A percentile compares a stretch with the other conserved stretches of the same genome.
phyloP scores from a whole-genome alignment of 768 basidiomycete genomes.

The Neoboletus magnificus region DNA sequence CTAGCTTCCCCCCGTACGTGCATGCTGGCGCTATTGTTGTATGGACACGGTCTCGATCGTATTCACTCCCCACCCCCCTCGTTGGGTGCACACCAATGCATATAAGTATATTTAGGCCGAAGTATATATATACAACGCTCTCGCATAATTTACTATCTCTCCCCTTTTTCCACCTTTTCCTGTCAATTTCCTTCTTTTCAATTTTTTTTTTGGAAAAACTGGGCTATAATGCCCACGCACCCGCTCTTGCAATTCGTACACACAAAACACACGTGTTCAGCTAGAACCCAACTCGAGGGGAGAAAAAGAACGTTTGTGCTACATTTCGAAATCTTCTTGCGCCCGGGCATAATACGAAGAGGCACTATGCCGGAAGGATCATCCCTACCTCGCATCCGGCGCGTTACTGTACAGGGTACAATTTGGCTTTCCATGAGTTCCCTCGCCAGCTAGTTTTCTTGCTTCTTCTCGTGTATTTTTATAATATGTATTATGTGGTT shows the following conservation, averaged over 20 bases:
- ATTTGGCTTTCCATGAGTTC: not conserved
- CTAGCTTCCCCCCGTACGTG: not conserved
- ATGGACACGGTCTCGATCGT: slow-evolving; percentile 4
- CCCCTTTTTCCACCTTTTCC: not conserved
- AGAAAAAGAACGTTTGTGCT: not conserved
- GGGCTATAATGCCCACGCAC: not conserved
- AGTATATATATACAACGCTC: slow-evolving; percentile 14
- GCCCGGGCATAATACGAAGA: slow-evolving; percentile 3
- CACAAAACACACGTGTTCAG: slow-evolving; percentile 7
- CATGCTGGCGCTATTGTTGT: not conserved
- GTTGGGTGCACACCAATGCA: not conserved
- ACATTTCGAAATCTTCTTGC: slow-evolving; percentile 9
- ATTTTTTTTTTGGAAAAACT: not conserved
- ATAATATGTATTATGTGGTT: not conserved
- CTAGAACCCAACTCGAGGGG: not conserved
- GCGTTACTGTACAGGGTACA: not conserved
- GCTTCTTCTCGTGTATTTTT: not conserved
- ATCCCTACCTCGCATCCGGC: not conserved
- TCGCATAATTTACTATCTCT: not conserved
- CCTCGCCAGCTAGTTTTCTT: not conserved
- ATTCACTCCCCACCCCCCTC: not conserved
- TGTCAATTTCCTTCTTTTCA: not conserved
- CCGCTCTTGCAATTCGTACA: not conserved
- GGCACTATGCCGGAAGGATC: slow-evolving; percentile 18
- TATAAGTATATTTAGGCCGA: slow-evolving; percentile 9